These are phyloP conservation scores for Trypanosoma conorhini DNA, from an alignment of 208 protist genomes.

Conservation along the genomic window DNA sequence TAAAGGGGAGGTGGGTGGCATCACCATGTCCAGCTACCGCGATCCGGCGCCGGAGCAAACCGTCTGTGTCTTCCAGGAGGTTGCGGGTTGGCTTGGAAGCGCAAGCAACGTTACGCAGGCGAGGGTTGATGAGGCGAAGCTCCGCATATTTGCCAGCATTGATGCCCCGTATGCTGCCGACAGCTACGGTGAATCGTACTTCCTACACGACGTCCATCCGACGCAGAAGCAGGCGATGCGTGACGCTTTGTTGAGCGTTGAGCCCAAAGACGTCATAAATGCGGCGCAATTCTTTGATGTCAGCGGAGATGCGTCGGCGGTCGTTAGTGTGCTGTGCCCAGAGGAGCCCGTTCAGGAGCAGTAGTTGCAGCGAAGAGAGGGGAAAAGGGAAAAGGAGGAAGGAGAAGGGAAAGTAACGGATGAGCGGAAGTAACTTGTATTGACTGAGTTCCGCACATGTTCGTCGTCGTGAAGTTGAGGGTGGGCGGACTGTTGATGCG, in stretches of 20 bases:
- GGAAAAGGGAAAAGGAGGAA: too few species aligned
- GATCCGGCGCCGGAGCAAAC: slow-evolving; percentile 81
- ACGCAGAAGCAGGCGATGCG: slow-evolving; percentile 80
- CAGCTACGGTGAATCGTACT: slow-evolving; percentile 78
- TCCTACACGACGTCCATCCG: slow-evolving; percentile 69
- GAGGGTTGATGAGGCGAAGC: slow-evolving; percentile 82
- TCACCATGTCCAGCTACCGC: slow-evolving; percentile 89
- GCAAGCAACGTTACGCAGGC: slow-evolving; percentile 56
- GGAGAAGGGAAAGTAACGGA: not conserved
- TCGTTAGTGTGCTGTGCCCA: slow-evolving; percentile 21
- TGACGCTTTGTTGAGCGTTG: slow-evolving; percentile 66
- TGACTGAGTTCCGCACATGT: not conserved
- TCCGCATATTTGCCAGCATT: slow-evolving; percentile 83
- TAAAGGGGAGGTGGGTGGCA: slow-evolving; percentile 70
- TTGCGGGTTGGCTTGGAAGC: slow-evolving; percentile 61
- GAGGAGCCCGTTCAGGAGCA: slow-evolving; percentile 14
- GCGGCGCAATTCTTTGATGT: slow-evolving; percentile 60
- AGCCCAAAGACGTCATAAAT: slow-evolving; percentile 55
- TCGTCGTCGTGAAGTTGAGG: not conserved
- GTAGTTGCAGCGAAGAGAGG: not conserved
- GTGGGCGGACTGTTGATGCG: not conserved
- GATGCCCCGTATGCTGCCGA: slow-evolving; percentile 89
- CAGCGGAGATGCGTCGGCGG: slow-evolving; percentile 4
- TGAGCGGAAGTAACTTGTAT: not conserved
- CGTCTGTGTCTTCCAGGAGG: slow-evolving; percentile 67